These are phyloP conservation scores for Nitzschia sp. DNA, from an alignment of 108 stramenopile genomes.

Conservation along the genomic window DNA sequence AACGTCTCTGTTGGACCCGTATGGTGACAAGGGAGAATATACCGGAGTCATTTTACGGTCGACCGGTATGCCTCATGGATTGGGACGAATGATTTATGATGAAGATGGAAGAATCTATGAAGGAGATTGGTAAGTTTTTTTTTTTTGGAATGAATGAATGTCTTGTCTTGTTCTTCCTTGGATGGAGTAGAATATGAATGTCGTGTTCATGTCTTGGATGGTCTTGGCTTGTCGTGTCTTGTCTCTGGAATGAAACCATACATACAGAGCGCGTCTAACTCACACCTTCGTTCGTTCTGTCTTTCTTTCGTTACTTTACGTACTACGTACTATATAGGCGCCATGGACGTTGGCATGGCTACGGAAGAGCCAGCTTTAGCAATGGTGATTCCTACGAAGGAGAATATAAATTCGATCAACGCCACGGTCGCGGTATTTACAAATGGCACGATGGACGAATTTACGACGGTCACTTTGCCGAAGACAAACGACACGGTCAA, in stretches of 20 bases:
- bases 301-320: too few species aligned
- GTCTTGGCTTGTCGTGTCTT: too few species aligned
- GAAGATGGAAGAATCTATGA: slow-evolving; percentile 55
- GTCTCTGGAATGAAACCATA: too few species aligned
- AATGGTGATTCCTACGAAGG: slow-evolving; percentile 57
- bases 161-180: too few species aligned
- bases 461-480: slow-evolving; percentile 70
- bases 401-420: slow-evolving; percentile 59
- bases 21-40: slow-evolving; percentile 76
- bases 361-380: slow-evolving; percentile 45
- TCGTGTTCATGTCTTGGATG: too few species aligned
- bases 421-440: slow-evolving; percentile 65
- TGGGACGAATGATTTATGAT: slow-evolving; percentile 60
- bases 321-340: too few species aligned
- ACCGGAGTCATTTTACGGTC: slow-evolving; percentile 70
- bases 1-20: slow-evolving; percentile 68
- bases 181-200: too few species aligned
- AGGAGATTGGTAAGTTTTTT: slow-evolving; percentile 39
- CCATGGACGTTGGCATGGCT: slow-evolving; percentile 66
- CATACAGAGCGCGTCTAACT: too few species aligned
- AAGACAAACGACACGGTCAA: slow-evolving; percentile 75
- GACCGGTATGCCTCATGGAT: slow-evolving; percentile 78
- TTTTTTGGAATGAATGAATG: background rate
- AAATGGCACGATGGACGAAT: slow-evolving; percentile 64
- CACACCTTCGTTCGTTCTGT: too few species aligned